Base-by-base conservation (phyloP, 805 yeast species). In the Metschnikowia matae region DNA sequence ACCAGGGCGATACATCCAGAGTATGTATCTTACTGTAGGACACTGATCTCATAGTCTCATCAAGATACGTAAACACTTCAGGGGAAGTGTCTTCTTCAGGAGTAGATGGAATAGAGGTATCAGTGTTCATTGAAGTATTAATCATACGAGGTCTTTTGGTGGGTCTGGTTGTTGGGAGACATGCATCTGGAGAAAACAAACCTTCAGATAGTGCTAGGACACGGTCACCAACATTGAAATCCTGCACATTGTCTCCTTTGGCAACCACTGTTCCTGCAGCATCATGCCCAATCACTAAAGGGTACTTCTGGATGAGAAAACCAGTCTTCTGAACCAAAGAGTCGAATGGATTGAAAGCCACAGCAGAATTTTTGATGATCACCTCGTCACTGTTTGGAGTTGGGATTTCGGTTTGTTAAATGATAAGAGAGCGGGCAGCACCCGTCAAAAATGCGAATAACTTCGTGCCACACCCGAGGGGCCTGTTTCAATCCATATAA, bases 241-340 rank as follows among this genome's bases (percentile, higher is more conserved):
- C 15, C 7, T 11, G 18, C 1, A 45, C 51, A 11, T 41, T 49
- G 8, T 48, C 44, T 10, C 54, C 54, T 15, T 37, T 46, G 31
- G 51, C 42, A 11, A 40, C 41, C 15, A 51, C 51, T 10, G 39
- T 38, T 20, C 54, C 54, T n/a, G 54, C 54, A 15, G 40, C 38
- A 42, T 51, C 54, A 44, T 48, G 18, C 13, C 54, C 54, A 36
- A 51, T 40, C 40, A 51, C 42, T 15, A 51, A 43, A 23, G 54
- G 54, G 38, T 43, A 51, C 21, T 48, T 23, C 17, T 31, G 29
- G 33, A 51, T 48, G 39, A 51, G 44, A 41, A 51, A 48, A 8
- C 54, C 54, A 6, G 46, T 44, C 13, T 44, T 40, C 7, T 21
- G 43, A 20, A 51, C 44, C 2, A 48, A 39, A 18, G 38, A 40